Conservation (phyloP, 1,139 yeast species). For the Debaryomyces sp. region DNA sequence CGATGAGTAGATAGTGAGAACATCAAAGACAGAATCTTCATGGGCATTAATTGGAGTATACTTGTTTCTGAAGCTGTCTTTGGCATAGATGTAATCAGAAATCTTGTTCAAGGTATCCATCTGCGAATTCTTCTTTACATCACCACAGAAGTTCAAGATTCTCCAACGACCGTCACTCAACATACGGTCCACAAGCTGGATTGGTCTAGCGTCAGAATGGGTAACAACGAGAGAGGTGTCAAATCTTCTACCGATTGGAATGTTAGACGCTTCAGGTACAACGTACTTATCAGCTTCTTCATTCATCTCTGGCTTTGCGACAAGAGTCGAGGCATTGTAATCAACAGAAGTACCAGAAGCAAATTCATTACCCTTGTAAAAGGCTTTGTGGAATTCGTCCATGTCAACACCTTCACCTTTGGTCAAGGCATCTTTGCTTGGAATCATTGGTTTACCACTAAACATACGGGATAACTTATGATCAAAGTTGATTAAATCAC, state of each 20-base stretch:
- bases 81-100: slow-evolving; percentile 17
- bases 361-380: slow-evolving; percentile 29
- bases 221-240: slow-evolving; percentile 22
- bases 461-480: slow-evolving; percentile 33
- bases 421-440: slow-evolving; percentile 11
- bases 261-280: slow-evolving; percentile 20
- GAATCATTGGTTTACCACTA: slow-evolving; percentile 28
- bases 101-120: slow-evolving; percentile 16
- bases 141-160: slow-evolving; percentile 28
- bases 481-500: slow-evolving; percentile 35
- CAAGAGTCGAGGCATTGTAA: slow-evolving; percentile 23
- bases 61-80: slow-evolving; percentile 20
- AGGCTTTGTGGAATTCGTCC: slow-evolving; percentile 29
- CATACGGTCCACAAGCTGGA: slow-evolving; percentile 24
- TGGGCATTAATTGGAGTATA: slow-evolving; percentile 29
- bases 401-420: slow-evolving; percentile 27
- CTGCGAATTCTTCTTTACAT: slow-evolving; percentile 16
- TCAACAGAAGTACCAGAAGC: slow-evolving; percentile 36
- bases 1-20: slow-evolving; percentile 25
- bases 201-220: slow-evolving; percentile 29
- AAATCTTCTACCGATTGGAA: slow-evolving; percentile 30
- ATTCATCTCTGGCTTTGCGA: slow-evolving; percentile 9
- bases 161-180: slow-evolving; percentile 27
- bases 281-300: slow-evolving; percentile 7
- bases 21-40: slow-evolving; percentile 23